Evolutionary conservation across 176 grass and related monocot genomes (phyloP).

Genomic region (Aegilops bicornis): DNA sequence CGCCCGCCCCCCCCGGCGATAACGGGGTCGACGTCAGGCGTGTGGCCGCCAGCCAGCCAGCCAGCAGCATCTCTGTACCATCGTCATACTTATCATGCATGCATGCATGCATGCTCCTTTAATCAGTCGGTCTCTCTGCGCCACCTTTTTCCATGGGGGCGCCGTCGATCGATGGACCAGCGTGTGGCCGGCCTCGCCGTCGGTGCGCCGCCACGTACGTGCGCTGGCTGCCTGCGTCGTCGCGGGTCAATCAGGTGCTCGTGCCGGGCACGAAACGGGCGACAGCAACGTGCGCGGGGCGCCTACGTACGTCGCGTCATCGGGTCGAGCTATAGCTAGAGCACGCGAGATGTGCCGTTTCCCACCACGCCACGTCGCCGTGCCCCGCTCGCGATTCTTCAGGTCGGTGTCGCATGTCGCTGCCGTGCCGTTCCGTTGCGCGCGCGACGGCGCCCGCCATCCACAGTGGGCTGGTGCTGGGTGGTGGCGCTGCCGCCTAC

Average conservation of each 20-base stretch:
- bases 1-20: background rate
- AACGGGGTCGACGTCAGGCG: slow-evolving; percentile 4
- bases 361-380: background rate
- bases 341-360: slow-evolving; percentile 4
- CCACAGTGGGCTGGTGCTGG: too few species aligned
- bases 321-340: too few species aligned
- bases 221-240: background rate
- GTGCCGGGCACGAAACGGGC: background rate
- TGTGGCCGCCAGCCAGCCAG: background rate
- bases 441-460: too few species aligned
- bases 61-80: background rate
- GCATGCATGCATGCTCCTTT: background rate
- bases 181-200: background rate
- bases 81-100: background rate
- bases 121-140: background rate
- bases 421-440: too few species aligned
- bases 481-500: background rate
- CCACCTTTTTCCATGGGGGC: background rate
- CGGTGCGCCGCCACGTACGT: background rate
- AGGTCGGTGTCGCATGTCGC: too few species aligned
- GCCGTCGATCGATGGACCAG: background rate
- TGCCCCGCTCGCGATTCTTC: too few species aligned
- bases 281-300: background rate
- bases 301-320: too few species aligned
- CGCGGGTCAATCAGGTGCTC: background rate